Base-by-base conservation (phyloP, 768 basidiomycete genomes). In the Macrolepiota dolichaula region DNA sequence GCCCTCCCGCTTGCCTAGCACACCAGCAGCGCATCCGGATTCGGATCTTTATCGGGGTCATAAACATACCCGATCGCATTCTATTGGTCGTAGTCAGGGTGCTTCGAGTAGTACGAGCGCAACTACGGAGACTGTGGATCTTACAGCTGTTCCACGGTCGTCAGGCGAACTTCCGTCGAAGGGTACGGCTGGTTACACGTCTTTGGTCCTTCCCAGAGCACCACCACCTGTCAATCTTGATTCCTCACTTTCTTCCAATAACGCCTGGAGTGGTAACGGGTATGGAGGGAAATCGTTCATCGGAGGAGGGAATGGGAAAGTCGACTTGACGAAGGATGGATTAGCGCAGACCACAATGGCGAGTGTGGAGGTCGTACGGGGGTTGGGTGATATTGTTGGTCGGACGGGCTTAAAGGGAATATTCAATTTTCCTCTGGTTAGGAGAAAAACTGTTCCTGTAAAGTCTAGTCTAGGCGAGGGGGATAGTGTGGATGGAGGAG, bases 341-440 rank as follows among this genome's bases (percentile, higher is more conserved):
- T 75, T 92, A 11, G 94, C 93, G 6, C 90, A 92, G 70, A 88
- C 87, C 5, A 93, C 90, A 4, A 96, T 97, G 94, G 89, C 90
- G 15, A 92, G 86, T 54, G 85, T 96, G 44, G 90, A 92, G 68
- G 83, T 92, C 35, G 84, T 90, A 17, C 78, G 80, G 38, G 90
- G 90, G 4, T 69, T 85, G 2, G 77, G 75, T 3, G 65, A 55
- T 35, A 27, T 61, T 13, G 53, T 52, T 44, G 49, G 62, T 7
- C 55, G 49, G 63, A 62, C 59, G 66, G 55, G 62, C 3, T 35
- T 66, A 53, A 65, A 63, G 51, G 63, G 63, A 15, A 59, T 65
- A 51, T 62, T 66, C 50, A 13, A 61, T 63, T 52, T 47, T 32
- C 42, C 51, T 25, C 51, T 66, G 13, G 60, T 61, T 11, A 65